phyloP scores from a whole-genome alignment of 208 protist species.

The Balamuthia mandrillaris region DNA sequence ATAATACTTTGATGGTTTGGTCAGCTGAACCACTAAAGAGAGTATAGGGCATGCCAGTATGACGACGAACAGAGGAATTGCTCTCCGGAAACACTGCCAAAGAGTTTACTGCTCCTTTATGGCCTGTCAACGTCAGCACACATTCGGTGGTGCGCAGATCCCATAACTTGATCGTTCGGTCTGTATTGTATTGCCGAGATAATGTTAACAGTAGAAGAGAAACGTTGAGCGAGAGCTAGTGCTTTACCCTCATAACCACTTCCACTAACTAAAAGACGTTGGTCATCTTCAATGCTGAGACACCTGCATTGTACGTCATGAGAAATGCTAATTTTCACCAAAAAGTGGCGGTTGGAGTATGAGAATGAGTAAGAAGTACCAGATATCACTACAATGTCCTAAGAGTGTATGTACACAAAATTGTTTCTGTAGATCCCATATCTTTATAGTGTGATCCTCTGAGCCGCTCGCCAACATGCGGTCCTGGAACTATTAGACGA shows the following conservation, averaged over 20 bases:
- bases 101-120: constrained; percentile 5
- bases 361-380: not conserved
- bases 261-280: not conserved
- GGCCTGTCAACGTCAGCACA: constrained; percentile 4
- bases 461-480: not conserved
- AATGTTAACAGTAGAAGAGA: not conserved
- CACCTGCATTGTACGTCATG: not conserved
- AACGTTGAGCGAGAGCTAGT: not conserved
- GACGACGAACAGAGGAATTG: no score
- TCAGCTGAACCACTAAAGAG: not conserved
- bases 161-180: constrained; percentile 19
- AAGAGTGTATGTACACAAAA: not conserved
- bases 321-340: not conserved
- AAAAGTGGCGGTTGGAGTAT: not conserved
- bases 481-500: no score
- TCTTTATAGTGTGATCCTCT: not conserved
- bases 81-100: not conserved
- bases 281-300: not conserved
- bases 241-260: constrained; percentile 7
- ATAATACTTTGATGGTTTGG: constrained; percentile 3
- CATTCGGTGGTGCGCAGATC: not conserved
- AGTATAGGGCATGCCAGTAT: not conserved
- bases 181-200: not conserved
- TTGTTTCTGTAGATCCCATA: not conserved
- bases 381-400: constrained; percentile 12